Conservation (phyloP, 768 basidiomycete species). For the Rhodotorula diobovata region DNA sequence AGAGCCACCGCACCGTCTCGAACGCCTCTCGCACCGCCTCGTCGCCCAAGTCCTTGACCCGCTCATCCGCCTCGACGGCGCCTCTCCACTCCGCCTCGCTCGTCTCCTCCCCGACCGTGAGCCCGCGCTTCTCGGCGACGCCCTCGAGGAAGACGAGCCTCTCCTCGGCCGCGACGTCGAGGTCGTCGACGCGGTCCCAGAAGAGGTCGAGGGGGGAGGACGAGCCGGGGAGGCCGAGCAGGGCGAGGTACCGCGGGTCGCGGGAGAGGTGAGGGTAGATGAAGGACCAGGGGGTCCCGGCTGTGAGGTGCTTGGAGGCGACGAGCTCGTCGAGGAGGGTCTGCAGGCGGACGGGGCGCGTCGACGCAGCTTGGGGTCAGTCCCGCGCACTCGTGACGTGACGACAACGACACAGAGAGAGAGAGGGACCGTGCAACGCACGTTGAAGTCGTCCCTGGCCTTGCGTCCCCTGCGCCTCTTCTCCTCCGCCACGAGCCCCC, state of each 20-base stretch:
- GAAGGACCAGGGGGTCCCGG: slow-evolving; percentile 86
- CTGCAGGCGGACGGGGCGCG: slow-evolving; percentile 47
- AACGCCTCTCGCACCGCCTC: slow-evolving; percentile 61
- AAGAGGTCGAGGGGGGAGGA: slow-evolving; percentile 85
- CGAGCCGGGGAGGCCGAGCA: slow-evolving; percentile 86
- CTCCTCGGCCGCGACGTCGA: slow-evolving; percentile 77
- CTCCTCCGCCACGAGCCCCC: slow-evolving; percentile 71
- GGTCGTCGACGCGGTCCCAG: slow-evolving; percentile 83
- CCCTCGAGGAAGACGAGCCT: slow-evolving; percentile 63
- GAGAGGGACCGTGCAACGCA: slow-evolving; percentile 44
- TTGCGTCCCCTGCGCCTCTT: slow-evolving; percentile 80
- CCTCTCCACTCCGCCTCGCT: slow-evolving; percentile 48
- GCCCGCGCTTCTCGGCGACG: slow-evolving; percentile 42
- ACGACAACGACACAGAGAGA: not conserved
- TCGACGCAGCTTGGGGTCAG: no score
- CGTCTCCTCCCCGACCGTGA: slow-evolving; percentile 42
- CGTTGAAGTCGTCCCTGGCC: slow-evolving; percentile 85
- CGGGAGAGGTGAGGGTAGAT: slow-evolving; percentile 70
- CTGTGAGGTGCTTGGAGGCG: slow-evolving; percentile 62
- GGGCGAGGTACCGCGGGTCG: slow-evolving; percentile 75
- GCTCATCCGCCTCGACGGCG: slow-evolving; percentile 58
- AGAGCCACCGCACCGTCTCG: slow-evolving; percentile 53
- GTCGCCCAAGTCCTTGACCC: slow-evolving; percentile 53
- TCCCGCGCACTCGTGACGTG: not conserved
- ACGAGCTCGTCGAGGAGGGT: slow-evolving; percentile 68